phyloP scores from a whole-genome alignment of 2,329 filamentous ascomycete genomes.

The Dothideomycetes sp. region DNA sequence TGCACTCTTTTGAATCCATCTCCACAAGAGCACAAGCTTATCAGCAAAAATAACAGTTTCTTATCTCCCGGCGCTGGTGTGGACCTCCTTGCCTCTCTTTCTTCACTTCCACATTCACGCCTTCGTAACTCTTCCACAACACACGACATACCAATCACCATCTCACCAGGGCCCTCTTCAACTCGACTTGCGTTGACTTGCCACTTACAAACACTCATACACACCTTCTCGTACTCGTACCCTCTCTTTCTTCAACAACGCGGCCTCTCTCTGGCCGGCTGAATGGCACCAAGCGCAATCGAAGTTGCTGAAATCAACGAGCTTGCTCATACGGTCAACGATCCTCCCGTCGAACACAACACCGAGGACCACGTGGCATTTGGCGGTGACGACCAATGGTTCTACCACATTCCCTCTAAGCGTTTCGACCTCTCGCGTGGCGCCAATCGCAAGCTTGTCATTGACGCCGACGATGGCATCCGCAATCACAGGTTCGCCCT shows the following conservation, averaged over 20 bases:
- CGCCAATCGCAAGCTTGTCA: slow-evolving; percentile 27
- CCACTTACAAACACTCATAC: not conserved
- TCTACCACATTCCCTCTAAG: slow-evolving; percentile 31
- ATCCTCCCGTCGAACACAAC: slow-evolving; percentile 21
- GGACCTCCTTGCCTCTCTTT: slow-evolving; percentile 1
- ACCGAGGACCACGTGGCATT: slow-evolving; percentile 33
- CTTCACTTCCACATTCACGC: slow-evolving; percentile 1
- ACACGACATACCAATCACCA: no score
- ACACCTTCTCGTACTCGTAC: not conserved
- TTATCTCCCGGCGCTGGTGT: not conserved
- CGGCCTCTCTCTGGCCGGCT: slow-evolving; percentile 10
- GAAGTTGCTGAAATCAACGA: slow-evolving; percentile 24
- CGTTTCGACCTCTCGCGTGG: slow-evolving; percentile 35
- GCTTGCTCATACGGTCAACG: slow-evolving; percentile 17
- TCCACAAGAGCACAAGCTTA: no score
- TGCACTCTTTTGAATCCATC: not conserved
- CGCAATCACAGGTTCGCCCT: slow-evolving; percentile 27
- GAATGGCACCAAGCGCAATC: slow-evolving; percentile 24
- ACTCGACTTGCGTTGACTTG: no score
- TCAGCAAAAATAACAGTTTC: no score
- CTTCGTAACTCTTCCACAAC: no score
- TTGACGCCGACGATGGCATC: slow-evolving; percentile 33
- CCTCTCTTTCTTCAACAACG: not conserved
- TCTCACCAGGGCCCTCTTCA: no score
- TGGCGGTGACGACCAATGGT: slow-evolving; percentile 33